Evolutionary conservation across 1,284 basidiomycete genomes (phyloP).

Genomic region (Chalciporus sp.): DNA sequence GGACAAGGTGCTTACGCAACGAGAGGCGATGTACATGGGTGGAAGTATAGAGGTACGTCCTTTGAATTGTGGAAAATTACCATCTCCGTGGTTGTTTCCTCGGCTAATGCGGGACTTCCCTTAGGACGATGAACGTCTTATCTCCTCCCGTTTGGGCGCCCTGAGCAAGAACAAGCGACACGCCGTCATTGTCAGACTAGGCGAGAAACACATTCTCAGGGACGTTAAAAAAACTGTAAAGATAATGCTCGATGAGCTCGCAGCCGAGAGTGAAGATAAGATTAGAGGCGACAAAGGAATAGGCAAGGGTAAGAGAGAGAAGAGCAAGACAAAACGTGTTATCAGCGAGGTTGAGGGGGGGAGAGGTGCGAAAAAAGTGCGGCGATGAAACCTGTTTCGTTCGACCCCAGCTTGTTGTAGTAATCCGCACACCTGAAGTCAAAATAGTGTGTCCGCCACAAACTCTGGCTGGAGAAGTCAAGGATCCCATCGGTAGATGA

Average conservation of each 20-base stretch:
- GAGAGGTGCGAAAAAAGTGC: constrained; percentile 22
- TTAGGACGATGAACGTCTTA: constrained; percentile 57
- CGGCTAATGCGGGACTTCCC: constrained; percentile 1
- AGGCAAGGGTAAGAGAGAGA: not conserved
- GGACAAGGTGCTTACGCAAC: constrained; percentile 48
- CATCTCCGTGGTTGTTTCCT: not conserved
- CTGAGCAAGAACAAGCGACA: constrained; percentile 53
- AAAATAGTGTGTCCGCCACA: not conserved
- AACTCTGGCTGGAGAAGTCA: not conserved
- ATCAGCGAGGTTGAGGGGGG: constrained; percentile 1
- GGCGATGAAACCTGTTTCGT: constrained; percentile 9
- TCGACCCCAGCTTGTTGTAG: not conserved
- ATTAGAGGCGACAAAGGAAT: not conserved
- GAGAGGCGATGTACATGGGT: constrained; percentile 54
- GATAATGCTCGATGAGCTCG: constrained; percentile 11
- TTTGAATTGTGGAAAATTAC: not conserved
- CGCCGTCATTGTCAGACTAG: constrained; percentile 75
- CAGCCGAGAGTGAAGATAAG: not conserved
- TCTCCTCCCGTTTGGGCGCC: constrained; percentile 27
- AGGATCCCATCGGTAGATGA: not conserved
- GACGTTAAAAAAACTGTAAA: constrained; percentile 38
- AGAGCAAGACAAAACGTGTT: constrained; percentile 19
- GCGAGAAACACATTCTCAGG: constrained; percentile 76
- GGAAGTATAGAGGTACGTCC: constrained; percentile 24
- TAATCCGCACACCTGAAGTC: not conserved